Evolutionary conservation across 2,329 filamentous ascomycete genomes (phyloP).

Genomic region (Claviceps purpurea): DNA sequence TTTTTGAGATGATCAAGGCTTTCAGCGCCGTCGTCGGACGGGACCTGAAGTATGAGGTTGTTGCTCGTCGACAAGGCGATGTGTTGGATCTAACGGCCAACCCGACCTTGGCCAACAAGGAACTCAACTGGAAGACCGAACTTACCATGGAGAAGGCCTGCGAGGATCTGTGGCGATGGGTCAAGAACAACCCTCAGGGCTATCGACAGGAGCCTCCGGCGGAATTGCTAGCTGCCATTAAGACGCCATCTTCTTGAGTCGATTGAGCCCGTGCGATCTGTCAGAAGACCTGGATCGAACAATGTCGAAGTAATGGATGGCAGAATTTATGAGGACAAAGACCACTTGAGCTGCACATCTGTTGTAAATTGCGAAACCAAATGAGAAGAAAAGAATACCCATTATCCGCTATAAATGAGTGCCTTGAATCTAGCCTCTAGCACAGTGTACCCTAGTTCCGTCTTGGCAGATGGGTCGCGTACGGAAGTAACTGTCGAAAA

Average conservation of each 20-base stretch:
- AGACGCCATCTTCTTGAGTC: slow-evolving; percentile 22
- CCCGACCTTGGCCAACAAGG: slow-evolving; percentile 70
- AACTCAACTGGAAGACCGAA: slow-evolving; percentile 87
- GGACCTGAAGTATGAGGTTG: slow-evolving; percentile 77
- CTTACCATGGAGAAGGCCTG: slow-evolving; percentile 86
- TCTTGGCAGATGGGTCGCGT: too few species aligned
- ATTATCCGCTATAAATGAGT: neutral
- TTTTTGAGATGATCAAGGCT: slow-evolving; percentile 94
- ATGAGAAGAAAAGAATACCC: neutral
- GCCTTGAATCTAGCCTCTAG: neutral
- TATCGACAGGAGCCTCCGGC: slow-evolving; percentile 86
- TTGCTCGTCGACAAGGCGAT: slow-evolving; percentile 69
- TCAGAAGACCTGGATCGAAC: neutral
- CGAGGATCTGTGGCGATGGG: slow-evolving; percentile 92
- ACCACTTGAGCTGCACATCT: neutral
- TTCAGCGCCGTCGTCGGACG: slow-evolving; percentile 80
- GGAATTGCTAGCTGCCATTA: slow-evolving; percentile 56
- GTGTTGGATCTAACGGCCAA: slow-evolving; percentile 93
- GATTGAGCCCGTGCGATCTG: neutral
- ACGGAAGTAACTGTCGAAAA: too few species aligned
- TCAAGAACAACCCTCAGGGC: slow-evolving; percentile 88
- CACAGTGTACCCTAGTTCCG: neutral
- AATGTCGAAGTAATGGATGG: neutral
- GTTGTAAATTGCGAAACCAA: neutral
- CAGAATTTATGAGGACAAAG: neutral